Conservation (phyloP, 345 rosid genomes). For the Citrus maxima region DNA sequence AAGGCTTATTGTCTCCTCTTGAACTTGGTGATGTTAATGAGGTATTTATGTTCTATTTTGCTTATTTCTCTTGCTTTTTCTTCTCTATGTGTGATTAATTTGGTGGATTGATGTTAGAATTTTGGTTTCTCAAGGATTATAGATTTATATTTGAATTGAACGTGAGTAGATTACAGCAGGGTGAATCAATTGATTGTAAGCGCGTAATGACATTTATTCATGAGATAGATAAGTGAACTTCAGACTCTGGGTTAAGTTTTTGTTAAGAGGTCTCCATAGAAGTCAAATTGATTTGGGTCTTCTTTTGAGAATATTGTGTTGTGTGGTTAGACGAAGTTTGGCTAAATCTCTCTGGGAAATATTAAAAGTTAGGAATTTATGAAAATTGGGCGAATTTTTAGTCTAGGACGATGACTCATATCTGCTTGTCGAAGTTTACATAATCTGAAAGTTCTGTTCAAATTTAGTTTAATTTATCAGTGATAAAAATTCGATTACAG, state of each 20-base stretch:
- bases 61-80: not conserved
- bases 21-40: not conserved
- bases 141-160: not conserved
- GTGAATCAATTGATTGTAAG: not conserved
- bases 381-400: not conserved
- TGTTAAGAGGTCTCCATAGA: not conserved
- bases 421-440: not conserved
- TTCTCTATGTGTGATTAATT: not conserved
- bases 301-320: not conserved
- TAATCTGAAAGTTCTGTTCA: not conserved
- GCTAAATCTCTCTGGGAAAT: not conserved
- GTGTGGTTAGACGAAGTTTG: not conserved
- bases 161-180: not conserved
- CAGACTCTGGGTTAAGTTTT: not conserved
- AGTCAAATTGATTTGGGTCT: not conserved
- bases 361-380: not conserved
- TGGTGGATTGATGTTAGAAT: not conserved
- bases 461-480: not conserved
- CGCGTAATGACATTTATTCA: not conserved
- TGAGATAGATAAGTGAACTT: not conserved
- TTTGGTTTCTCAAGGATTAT: not conserved
- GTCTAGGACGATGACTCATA: not conserved
- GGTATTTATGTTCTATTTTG: constrained; percentile 11
- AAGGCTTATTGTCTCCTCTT: constrained; percentile 3
- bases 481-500: not conserved